Base-by-base conservation (phyloP, 371 early-diverging fungal genomes). In the Mortierella sp. region DNA sequence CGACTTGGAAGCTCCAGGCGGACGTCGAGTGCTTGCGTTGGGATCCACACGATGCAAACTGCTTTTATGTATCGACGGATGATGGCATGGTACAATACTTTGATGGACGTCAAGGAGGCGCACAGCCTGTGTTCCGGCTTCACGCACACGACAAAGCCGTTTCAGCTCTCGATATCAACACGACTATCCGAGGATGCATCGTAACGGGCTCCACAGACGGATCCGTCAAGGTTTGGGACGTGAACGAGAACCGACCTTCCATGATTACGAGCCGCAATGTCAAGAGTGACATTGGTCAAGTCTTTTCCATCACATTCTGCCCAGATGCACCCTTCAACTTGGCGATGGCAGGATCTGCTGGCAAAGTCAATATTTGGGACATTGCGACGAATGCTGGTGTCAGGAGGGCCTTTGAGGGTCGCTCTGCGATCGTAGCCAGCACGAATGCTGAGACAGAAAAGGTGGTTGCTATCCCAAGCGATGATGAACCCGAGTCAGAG, bases 131-230 rank as follows among this genome's bases (percentile, higher is more conserved):
- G 12, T 98, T 89, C 80, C 94, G 93, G 5, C 83, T 98, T 46
- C 94, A 93, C 66, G 98, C 98, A 2, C 98, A 98, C 68, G 95
- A 95, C 69, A 89, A 88, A 62, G 90, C 97, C 12, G 94, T 94
- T 3, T 90, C 93, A 21, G 89, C 94, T 1, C 78, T 96, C 67
- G 97, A 96, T 81, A 82, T 96, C 67, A 92, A 91, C 78, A 85
- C 94, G 6, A 61, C 79, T 10, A 80, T 96, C 9, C 83, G 85
- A 23, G 93, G 93, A 2, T 88, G 92, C 50, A 73, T 98, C 49
- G 92, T 97, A 14, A 97, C 98, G 0, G 98, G 96, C n/a, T 91
- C 94, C 16, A 86, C 89, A 0, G 99, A 98, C 67, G 93, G 94
- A 64, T 78, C 79, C 12, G 90, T 95, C 82, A 98, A 97, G 84